phyloP scores from a whole-genome alignment of 306 rosid genomes.

The Ceratonia siliqua region DNA sequence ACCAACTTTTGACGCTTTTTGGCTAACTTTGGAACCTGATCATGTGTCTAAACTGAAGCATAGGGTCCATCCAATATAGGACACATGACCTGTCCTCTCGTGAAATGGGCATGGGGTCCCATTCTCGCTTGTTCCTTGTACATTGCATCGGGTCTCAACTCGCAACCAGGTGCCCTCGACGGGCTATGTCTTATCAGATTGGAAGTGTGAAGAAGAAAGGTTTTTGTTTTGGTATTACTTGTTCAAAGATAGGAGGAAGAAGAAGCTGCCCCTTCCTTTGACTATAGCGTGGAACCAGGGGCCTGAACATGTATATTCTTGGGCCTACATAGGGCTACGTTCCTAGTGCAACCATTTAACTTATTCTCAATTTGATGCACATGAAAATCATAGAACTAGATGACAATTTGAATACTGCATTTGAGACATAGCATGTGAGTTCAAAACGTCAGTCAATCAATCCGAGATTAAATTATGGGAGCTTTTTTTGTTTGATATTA shows the following conservation, averaged over 20 bases:
- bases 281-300: background rate
- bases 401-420: slow-evolving; percentile 38
- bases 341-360: slow-evolving; percentile 24
- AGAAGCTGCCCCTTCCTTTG: slow-evolving; percentile 5
- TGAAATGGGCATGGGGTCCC: slow-evolving; percentile 60
- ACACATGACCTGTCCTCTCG: slow-evolving; percentile 56
- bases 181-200: slow-evolving; percentile 34
- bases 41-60: slow-evolving; percentile 36
- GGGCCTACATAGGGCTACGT: slow-evolving; percentile 41
- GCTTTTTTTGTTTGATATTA: slow-evolving; percentile 28
- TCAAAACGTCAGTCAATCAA: slow-evolving; percentile 35
- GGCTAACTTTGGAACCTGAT: slow-evolving; percentile 42
- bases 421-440: slow-evolving; percentile 63
- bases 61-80: slow-evolving; percentile 31
- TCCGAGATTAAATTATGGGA: slow-evolving; percentile 22
- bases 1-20: slow-evolving; percentile 41
- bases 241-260: slow-evolving; percentile 24
- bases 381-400: slow-evolving; percentile 43
- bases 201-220: slow-evolving; percentile 9
- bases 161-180: slow-evolving; percentile 18
- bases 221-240: slow-evolving; percentile 44
- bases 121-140: slow-evolving; percentile 42
- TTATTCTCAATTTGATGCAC: slow-evolving; percentile 35
- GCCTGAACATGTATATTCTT: slow-evolving; percentile 21
- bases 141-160: slow-evolving; percentile 62